Conservation (phyloP, 2,329 filamentous ascomycete genomes). For the Piedraia hortae region DNA sequence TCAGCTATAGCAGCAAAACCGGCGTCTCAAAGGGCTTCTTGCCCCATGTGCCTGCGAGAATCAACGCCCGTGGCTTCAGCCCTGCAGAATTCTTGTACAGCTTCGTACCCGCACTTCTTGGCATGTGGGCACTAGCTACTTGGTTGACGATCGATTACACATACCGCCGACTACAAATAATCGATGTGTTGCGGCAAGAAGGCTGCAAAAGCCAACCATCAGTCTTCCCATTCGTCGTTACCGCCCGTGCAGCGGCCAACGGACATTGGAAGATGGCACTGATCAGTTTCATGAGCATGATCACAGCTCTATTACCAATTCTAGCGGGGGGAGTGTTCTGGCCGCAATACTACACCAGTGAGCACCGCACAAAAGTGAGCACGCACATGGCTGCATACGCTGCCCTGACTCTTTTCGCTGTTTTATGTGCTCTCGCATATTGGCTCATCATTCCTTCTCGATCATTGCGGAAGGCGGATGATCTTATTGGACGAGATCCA, state of each 20-base stretch:
- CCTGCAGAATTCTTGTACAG: slow-evolving; percentile 69
- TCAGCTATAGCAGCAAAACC: slow-evolving; percentile 44
- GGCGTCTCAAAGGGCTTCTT: slow-evolving; percentile 42
- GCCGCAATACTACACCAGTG: slow-evolving; percentile 31
- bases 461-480: too few species aligned
- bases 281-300: slow-evolving; percentile 29
- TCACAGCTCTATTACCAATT: slow-evolving; percentile 36
- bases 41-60: slow-evolving; percentile 30
- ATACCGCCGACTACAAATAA: slow-evolving; percentile 39
- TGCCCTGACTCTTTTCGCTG: slow-evolving; percentile 46
- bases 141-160: slow-evolving; percentile 40
- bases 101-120: slow-evolving; percentile 42
- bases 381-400: slow-evolving; percentile 43
- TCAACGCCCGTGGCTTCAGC: slow-evolving; percentile 35
- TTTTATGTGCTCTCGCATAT: slow-evolving; percentile 38
- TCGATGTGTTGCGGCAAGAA: slow-evolving; percentile 29
- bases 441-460: slow-evolving; percentile 38
- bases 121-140: slow-evolving; percentile 35
- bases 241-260: slow-evolving; percentile 29
- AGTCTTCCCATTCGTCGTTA: slow-evolving; percentile 32
- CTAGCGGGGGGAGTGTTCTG: slow-evolving; percentile 46
- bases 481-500: too few species aligned
- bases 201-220: slow-evolving; percentile 26
- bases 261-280: slow-evolving; percentile 37
- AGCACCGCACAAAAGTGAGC: slow-evolving; percentile 32